phyloP scores from a whole-genome alignment of 1,284 basidiomycete genomes.

The Athelia psychrophila region DNA sequence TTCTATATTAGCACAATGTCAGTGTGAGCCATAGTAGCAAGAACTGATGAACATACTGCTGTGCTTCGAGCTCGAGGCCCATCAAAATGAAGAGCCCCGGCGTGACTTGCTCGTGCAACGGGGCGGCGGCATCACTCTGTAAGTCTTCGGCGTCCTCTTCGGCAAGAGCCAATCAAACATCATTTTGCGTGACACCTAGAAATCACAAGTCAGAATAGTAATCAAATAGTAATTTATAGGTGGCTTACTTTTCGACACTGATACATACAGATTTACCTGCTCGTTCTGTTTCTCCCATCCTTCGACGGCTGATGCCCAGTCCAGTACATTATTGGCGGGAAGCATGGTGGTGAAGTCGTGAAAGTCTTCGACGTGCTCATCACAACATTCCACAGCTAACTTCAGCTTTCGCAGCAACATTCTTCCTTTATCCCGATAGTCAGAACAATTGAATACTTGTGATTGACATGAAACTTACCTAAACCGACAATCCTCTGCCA shows the following conservation, averaged over 20 bases:
- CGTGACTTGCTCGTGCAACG: conserved; percentile 6
- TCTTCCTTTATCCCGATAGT: too few relatives aligned
- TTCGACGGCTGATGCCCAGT: too few relatives aligned
- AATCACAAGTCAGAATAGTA: background rate
- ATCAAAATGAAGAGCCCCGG: conserved; percentile 10
- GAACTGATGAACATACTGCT: conserved; percentile 10
- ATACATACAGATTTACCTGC: too few relatives aligned
- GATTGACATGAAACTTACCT: too few relatives aligned
- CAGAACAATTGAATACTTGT: too few relatives aligned
- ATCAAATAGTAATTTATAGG: conserved; percentile 2
- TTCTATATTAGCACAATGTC: background rate
- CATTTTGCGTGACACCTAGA: background rate
- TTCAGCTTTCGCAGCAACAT: too few relatives aligned
- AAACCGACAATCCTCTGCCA: too few relatives aligned
- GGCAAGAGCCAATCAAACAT: background rate
- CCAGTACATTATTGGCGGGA: too few relatives aligned
- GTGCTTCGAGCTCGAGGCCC: conserved; percentile 18
- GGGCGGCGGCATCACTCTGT: background rate
- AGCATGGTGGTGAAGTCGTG: too few relatives aligned
- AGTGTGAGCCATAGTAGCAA: conserved; percentile 1
- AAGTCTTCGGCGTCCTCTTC: background rate
- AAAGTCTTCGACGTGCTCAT: too few relatives aligned
- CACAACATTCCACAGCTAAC: too few relatives aligned
- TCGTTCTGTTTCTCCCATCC: too few relatives aligned
- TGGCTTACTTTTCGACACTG: conserved; percentile 12